phyloP scores from a whole-genome alignment of 768 basidiomycete genomes.

The Collybiopsis luxurians region DNA sequence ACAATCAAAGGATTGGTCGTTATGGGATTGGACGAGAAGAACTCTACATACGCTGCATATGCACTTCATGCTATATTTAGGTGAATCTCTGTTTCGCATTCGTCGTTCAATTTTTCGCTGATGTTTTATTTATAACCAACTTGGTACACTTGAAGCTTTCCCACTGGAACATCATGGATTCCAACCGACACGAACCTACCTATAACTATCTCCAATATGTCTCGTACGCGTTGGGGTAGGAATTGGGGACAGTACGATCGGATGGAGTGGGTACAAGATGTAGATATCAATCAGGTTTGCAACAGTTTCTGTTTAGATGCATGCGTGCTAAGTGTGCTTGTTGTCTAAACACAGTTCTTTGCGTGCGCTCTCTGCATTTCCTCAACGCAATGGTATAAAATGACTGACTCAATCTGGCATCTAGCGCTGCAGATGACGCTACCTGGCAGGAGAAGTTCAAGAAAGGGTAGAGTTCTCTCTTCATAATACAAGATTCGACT shows the following conservation, averaged over 20 bases:
- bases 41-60: constrained; percentile 19
- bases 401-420: not conserved
- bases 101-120: not conserved
- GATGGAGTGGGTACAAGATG: constrained; percentile 19
- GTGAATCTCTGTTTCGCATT: not conserved
- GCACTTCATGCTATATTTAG: constrained; percentile 19
- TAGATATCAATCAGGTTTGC: constrained; percentile 13
- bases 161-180: constrained; percentile 20
- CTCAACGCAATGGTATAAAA: no score
- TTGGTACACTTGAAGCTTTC: constrained; percentile 9
- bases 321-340: no score
- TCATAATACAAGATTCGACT: not conserved
- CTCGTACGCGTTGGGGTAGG: constrained; percentile 19
- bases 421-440: constrained; percentile 10
- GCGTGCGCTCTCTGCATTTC: constrained; percentile 2
- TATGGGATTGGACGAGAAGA: constrained; percentile 18
- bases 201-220: constrained; percentile 18
- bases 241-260: constrained; percentile 24
- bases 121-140: not conserved
- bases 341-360: constrained; percentile 11
- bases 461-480: constrained; percentile 9
- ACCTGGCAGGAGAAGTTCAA: constrained; percentile 15
- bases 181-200: constrained; percentile 18
- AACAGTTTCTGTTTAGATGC: not conserved
- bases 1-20: constrained; percentile 19